Base-by-base conservation (phyloP, 306 rosid genomes). In the Prunus campanulata region DNA sequence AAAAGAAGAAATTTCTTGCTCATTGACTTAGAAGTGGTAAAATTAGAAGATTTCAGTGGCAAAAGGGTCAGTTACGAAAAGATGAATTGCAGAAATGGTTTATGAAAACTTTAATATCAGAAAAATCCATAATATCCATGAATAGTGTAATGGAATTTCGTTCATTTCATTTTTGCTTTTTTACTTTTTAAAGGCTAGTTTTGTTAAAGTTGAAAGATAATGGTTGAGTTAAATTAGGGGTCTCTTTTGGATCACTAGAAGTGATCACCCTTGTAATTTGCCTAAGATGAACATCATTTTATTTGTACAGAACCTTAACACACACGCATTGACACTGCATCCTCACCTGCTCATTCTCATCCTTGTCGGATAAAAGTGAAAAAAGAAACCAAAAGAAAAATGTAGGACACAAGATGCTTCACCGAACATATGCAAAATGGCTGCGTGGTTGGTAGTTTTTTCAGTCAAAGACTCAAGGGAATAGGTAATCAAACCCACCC, bases 401-500 rank as follows among this genome's bases (percentile, higher is more conserved):
- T 6, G 3, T 5, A 51, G 52, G 27, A 76, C 2, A 11, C 20
- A 14, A 4, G 9, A 15, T 22, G 60, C 54, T 13, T 30, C 44
- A 24, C 15, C 19, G 65, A 64, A 32, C 39, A 68, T 39, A 72
- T 54, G 75, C 39, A 14, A 63, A 62, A 63, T 63, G 68, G 66
- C 64, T 18, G 80, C 76, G 74, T 76, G 71, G 62, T 71, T 73
- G 78, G 57, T 74, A 7, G 68, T 74, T 19, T 67, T 18, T 25
- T 77, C 22, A 59, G 83, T 82, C 81, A 67, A 81, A 75, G 75
- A 49, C 54, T 13, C 16, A 49, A 11, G 25, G 39, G 74, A 76
- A 47, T 70, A 49, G 87, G 84, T 76, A 72, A 83, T 71, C 86
- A 59, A 80, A 67, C 79, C 84, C 83, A 54, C 61, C 75, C 44